Conservation (phyloP, 1,139 yeast species). For the Meyerozyma guilliermondii region DNA sequence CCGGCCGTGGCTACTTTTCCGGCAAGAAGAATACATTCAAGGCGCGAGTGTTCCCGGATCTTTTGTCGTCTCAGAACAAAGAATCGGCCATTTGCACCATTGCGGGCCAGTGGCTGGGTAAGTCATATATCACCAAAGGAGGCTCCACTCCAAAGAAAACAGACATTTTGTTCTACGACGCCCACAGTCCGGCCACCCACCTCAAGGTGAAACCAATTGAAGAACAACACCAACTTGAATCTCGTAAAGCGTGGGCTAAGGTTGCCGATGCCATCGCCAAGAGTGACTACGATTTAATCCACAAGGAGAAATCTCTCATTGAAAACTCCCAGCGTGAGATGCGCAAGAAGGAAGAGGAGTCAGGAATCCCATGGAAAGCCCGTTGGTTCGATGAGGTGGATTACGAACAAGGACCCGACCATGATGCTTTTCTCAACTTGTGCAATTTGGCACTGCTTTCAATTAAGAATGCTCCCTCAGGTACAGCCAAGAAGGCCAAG, state of each 20-base stretch:
- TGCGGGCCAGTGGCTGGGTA: constrained; percentile 89
- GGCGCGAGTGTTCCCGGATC: constrained; percentile 66
- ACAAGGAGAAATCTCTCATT: constrained; percentile 65
- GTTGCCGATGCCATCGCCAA: constrained; percentile 83
- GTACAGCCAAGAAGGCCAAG: constrained; percentile 50
- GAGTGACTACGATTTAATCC: constrained; percentile 71
- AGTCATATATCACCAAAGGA: constrained; percentile 49
- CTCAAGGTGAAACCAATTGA: constrained; percentile 74
- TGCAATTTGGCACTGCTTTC: constrained; percentile 55
- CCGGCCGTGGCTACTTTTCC: constrained; percentile 93
- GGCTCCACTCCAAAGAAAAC: constrained; percentile 31
- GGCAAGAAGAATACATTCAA: constrained; percentile 93
- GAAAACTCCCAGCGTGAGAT: constrained; percentile 81
- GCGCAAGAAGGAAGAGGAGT: constrained; percentile 64
- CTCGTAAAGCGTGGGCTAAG: constrained; percentile 78
- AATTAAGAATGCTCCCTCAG: constrained; percentile 62
- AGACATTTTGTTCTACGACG: constrained; percentile 65
- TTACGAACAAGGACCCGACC: constrained; percentile 20
- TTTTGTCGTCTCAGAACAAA: constrained; percentile 43
- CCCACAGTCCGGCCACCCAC: constrained; percentile 48
- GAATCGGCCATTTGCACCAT: constrained; percentile 72
- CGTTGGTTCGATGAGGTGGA: constrained; percentile 73
- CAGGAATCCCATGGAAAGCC: constrained; percentile 61
- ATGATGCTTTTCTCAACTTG: constrained; percentile 47
- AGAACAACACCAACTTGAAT: constrained; percentile 69